Base-by-base conservation (phyloP, 768 basidiomycete genomes). In the Bullera alba region DNA sequence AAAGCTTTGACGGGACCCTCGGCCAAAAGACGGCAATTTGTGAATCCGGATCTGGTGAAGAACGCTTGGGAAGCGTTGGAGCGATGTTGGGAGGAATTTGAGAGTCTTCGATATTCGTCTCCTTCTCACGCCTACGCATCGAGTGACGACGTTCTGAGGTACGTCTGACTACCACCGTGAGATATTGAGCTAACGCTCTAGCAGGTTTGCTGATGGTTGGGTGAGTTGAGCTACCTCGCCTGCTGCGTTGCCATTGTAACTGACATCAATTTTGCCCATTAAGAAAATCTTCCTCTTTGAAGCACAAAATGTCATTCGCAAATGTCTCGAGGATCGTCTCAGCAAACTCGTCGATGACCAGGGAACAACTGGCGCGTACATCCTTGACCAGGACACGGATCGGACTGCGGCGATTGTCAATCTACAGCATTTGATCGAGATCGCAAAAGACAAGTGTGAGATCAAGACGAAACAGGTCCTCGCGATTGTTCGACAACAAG, bases 51-150 rank as follows among this genome's bases (percentile, higher is more conserved):
- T 29, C 77, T 78, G 2, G 77, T 96, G 72, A 76, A 80, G 22
- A 80, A 83, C 51, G 83, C 87, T n/a, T 96, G 90, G 91, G 80
- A 84, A 25, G 79, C 79, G 25, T 80, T 95, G 8, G 86, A 88
- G 53, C 75, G 75, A 35, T 87, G 82, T 58, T 92, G 88, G 89
- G 79, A 84, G 29, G 86, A 89, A 36, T 83, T 95, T 43, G 87
- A 88, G 34, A 69, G 72, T 6, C 74, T 91, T n/a, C 53, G 60
- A 44, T 42, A 47, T 30, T 49, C 42, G 4, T 50, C 60, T 4
- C 53, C 42, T 25, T 67, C 58, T 25, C 49, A 72, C 22, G 53
- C 79, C 27, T 75, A 78, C 8, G 63, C 71, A 6, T n/a, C 43
- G 14, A 28, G 27, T 5, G 80, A 81, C 55, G 82, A 83, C 46